Percentiles rank a stretch among this genome's conserved stretches.
phyloP scores from a whole-genome alignment of 2,329 filamentous ascomycete species.

The Diplocarpon mali region DNA sequence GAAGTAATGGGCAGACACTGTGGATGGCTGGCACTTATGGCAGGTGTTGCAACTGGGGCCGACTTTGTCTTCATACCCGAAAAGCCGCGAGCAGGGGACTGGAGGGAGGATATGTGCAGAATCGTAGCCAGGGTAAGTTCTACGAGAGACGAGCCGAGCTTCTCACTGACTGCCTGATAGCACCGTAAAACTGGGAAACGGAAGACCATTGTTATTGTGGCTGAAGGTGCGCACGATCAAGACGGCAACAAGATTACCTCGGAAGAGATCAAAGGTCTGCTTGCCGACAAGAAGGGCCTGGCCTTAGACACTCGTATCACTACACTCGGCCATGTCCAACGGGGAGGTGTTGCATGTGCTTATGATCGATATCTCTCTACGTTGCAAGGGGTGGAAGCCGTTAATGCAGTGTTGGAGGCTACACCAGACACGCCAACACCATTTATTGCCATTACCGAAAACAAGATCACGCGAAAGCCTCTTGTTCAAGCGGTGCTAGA shows the following conservation, averaged over 20 bases:
- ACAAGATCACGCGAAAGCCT: constrained; percentile 88
- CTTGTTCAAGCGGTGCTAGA: constrained; percentile 79
- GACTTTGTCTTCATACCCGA: constrained; percentile 98
- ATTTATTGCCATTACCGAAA: constrained; percentile 94
- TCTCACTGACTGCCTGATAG: constrained; percentile 31
- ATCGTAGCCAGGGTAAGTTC: constrained; percentile 57
- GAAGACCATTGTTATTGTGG: constrained; percentile 96
- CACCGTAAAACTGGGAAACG: constrained; percentile 85
- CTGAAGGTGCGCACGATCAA: constrained; percentile 83
- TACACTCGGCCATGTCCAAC: constrained; percentile 92
- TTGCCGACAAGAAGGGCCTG: constrained; percentile 67
- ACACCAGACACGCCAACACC: constrained; percentile 83
- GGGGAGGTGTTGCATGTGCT: constrained; percentile 82
- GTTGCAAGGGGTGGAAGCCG: constrained; percentile 86
- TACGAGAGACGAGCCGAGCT: neutral
- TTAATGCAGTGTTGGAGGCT: constrained; percentile 81
- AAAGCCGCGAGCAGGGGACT: constrained; percentile 76
- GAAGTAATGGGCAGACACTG: constrained; percentile 98
- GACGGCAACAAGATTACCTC: constrained; percentile 76
- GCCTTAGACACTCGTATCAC: constrained; percentile 88
- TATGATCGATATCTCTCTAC: constrained; percentile 93
- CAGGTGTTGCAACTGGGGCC: constrained; percentile 85
- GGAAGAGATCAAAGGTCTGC: constrained; percentile 71
- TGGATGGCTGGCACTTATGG: constrained; percentile 94
- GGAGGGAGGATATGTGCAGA: constrained; percentile 78